Evolutionary conservation across 202 grass and related monocot species (phyloP), one percentile per base, ranked within the genome.

Genomic region (Schoenoplectus triqueter): DNA sequence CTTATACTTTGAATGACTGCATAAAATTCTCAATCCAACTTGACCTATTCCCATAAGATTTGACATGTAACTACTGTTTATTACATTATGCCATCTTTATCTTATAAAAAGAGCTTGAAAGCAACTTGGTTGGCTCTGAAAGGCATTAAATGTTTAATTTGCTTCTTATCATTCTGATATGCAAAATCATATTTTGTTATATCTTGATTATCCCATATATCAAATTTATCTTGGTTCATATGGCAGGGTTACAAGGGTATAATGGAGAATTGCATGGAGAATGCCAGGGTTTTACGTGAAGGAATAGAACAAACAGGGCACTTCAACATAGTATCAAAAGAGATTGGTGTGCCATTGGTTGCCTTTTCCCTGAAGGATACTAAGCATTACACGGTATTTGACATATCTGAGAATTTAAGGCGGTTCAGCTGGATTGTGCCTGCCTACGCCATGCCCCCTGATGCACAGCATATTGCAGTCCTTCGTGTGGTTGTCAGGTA

Each of bases 391-490:
- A 93, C 50, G 2, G 91, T 92, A 61, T 97, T 93, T 14, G 76
- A 97, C 63, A 77, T 97, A 42, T 92, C 92, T 0, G 89, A 97
- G 59, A 90, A 87, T 87, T 78, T 97, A 86, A 86, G 92, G 77
- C 86, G 88, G 52, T 97, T 95, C 17, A 83, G 95, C 5, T 97
- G 92, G 92, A 98, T 98, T 49, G 89, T 98, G 39, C 95, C 92
- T 0, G 92, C 95, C 4, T 98, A 95, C 89, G 93, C 91, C 45
- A 90, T 96, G 93, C 93, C 91, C 0, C 10, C 92, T 0, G 61
- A 98, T 42, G 95, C 91, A 0, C 79, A 93, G 77, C 92, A 94
- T 10, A 86, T 97, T 2, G 76, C 92, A 0, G 95, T 97, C 54
- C 95, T 97, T 79, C 90, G 95, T 67, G 81, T 95, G 5, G 92